Percentiles rank a stretch among this genome's conserved stretches.
These are phyloP conservation scores for Saccharum hybrid DNA, from an alignment of 202 grass and related monocot species.

Conservation along the genomic window DNA sequence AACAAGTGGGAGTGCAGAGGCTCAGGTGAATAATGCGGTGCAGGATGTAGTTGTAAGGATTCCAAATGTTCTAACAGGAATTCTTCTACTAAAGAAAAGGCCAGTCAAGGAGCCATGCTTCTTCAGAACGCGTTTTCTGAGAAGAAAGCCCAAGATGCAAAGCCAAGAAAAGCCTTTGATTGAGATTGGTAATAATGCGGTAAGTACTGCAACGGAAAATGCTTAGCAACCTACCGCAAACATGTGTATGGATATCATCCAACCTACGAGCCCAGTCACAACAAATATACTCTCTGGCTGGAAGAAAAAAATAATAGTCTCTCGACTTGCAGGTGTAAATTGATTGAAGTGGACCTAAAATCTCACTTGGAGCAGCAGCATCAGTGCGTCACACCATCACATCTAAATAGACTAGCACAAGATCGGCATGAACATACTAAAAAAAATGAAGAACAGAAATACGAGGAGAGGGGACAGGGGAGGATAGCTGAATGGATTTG, in stretches of 20 bases:
- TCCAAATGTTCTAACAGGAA: constrained; percentile 77
- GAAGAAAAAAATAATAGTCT: too few species aligned
- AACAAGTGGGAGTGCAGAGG: constrained; percentile 68
- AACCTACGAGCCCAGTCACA: too few species aligned
- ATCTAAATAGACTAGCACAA: too few species aligned
- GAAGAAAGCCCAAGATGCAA: constrained; percentile 33
- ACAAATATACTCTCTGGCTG: too few species aligned
- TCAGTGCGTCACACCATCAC: background rate
- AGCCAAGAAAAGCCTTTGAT: constrained; percentile 62
- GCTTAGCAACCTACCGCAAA: too few species aligned
- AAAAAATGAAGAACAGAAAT: too few species aligned
- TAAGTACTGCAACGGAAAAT: constrained; percentile 26
- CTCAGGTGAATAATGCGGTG: constrained; percentile 42
- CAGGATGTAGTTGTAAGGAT: constrained; percentile 57
- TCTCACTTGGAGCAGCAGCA: background rate
- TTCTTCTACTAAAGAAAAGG: constrained; percentile 43
- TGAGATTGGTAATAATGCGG: constrained; percentile 67
- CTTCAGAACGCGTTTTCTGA: constrained; percentile 62
- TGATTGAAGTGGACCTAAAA: constrained; percentile 16
- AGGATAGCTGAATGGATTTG: too few species aligned
- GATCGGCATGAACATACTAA: too few species aligned
- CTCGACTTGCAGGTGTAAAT: too few species aligned
- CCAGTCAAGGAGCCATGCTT: constrained; percentile 60
- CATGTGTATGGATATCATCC: too few species aligned
- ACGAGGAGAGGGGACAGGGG: too few species aligned